Evolutionary conservation across 129 eudicot species (phyloP), one percentile per base, ranked within the genome.

Genomic region (Oenanthe sinensis): DNA sequence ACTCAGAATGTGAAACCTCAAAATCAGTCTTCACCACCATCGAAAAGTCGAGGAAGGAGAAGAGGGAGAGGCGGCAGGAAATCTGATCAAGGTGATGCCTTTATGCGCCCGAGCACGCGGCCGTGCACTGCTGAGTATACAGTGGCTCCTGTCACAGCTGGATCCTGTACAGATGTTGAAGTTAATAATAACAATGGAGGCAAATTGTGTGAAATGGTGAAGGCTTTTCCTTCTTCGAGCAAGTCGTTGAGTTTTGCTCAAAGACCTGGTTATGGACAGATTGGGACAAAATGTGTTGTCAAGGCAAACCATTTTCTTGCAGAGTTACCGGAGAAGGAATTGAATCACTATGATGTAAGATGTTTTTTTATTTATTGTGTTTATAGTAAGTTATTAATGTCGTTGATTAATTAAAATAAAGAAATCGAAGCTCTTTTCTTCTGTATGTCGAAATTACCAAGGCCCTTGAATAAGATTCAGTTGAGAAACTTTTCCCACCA

Each of bases 301-400:
- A 93, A 93, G 87, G 98, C 98, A 71, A 93, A 93, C 87, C 98
- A 93, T 84, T 93, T 93, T 82, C 86, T 90, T 75, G 98, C 93
- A 5, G 90, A 90, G 84, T 82, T 93, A 70, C 96, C 98, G 20
- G 85, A 93, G 81, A 90, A 90, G 87, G 98, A 93, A 69, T 82
- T 93, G 71, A 86, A 82, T 82, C 98, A 93, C 47, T 93, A 93
- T 85, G 98, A 93, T 90, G 98, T 92, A 85, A 92, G 96, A 69
- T 79, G 5, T 39, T 20, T 19, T 30, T 37, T 43, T 75, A 36
- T 79, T 2, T 24, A 20, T 44, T 63, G 3, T 67, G 33, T 49
- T 78, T 39, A 16, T 67, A 14, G 10, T 22, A 37, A 75, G 28
- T 75, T 46, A 65, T 42, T 50, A 58, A 43, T 43, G 26, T 33